phyloP scores from a whole-genome alignment of 345 rosid genomes.

The Eucalyptus regnans region DNA sequence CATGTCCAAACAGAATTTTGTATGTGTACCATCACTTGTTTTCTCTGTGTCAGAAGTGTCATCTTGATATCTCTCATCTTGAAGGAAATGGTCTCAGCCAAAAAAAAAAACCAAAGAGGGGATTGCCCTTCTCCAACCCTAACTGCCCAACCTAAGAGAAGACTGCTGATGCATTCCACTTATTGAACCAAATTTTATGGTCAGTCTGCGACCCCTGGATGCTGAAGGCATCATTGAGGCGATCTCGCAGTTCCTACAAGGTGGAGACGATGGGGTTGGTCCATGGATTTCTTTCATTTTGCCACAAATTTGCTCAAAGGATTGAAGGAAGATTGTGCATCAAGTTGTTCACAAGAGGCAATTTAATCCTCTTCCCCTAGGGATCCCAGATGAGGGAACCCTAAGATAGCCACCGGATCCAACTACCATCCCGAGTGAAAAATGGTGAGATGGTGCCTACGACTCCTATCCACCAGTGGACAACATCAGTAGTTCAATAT shows the following conservation, averaged over 20 bases:
- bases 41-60: background rate
- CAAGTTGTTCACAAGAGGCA: background rate
- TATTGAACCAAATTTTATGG: background rate
- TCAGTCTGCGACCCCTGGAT: background rate
- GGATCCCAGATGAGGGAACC: background rate
- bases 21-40: constrained; percentile 3
- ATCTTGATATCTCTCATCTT: background rate
- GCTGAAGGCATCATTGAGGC: background rate
- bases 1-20: constrained; percentile 36
- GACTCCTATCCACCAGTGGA: background rate
- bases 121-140: background rate
- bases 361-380: background rate
- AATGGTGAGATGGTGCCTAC: background rate
- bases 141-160: background rate
- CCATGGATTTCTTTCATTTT: constrained; percentile 66
- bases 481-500: background rate
- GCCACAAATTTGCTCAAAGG: constrained; percentile 41
- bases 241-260: background rate
- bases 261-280: constrained; percentile 45
- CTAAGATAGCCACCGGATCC: background rate
- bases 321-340: background rate
- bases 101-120: background rate
- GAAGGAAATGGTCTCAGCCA: background rate
- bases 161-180: background rate
- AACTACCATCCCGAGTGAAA: background rate